Conservation (phyloP, 192 early-diverging fungal genomes). For the Glomus cerebriforme region DNA sequence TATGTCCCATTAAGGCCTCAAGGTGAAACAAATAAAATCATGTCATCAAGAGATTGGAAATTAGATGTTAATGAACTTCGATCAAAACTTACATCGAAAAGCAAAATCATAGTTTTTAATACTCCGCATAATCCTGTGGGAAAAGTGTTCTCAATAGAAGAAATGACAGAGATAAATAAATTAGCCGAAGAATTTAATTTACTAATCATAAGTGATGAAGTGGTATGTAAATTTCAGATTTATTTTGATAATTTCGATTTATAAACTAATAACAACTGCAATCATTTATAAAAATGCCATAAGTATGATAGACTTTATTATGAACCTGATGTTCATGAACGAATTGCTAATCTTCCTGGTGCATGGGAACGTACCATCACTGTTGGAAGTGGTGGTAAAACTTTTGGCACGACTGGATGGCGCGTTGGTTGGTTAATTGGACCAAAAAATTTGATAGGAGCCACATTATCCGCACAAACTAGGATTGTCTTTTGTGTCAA, state of each 20-base stretch:
- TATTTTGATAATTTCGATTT: not conserved
- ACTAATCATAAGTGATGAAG: slow-evolving; percentile 90
- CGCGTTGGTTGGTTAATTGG: slow-evolving; percentile 93
- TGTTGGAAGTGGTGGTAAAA: slow-evolving; percentile 91
- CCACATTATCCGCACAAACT: slow-evolving; percentile 83
- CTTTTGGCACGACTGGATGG: slow-evolving; percentile 96
- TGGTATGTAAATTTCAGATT: slow-evolving; percentile 47
- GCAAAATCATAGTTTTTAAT: slow-evolving; percentile 90
- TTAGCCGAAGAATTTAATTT: slow-evolving; percentile 82
- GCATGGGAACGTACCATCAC: slow-evolving; percentile 94
- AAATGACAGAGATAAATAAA: slow-evolving; percentile 72
- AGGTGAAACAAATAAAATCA: slow-evolving; percentile 46
- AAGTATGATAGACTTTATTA: slow-evolving; percentile 91
- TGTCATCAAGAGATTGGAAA: slow-evolving; percentile 83
- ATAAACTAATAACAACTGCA: slow-evolving; percentile 1
- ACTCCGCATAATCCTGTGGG: slow-evolving; percentile 96
- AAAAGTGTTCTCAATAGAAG: slow-evolving; percentile 78
- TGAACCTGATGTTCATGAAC: slow-evolving; percentile 59
- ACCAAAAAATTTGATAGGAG: slow-evolving; percentile 67
- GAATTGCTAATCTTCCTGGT: slow-evolving; percentile 81
- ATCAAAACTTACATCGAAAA: slow-evolving; percentile 69
- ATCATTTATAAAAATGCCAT: not conserved
- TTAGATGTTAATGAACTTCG: slow-evolving; percentile 82
- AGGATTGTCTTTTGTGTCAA: slow-evolving; percentile 88
- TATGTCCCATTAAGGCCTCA: slow-evolving; percentile 76